phyloP scores from a whole-genome alignment of 257 asterid species.

The Plectranthus barbatus region DNA sequence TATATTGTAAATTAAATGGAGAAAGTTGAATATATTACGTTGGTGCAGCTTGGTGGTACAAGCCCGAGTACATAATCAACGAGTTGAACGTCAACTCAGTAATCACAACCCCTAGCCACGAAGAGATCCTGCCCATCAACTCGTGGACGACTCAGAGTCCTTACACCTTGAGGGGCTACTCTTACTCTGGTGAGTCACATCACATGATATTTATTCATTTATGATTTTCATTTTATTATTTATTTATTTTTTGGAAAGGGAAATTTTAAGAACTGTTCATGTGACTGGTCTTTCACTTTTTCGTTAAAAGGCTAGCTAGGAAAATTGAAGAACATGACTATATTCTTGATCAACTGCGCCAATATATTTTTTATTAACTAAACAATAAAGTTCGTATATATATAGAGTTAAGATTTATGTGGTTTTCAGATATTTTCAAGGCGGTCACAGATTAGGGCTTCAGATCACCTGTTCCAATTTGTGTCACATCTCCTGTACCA shows the following conservation, averaged over 20 bases:
- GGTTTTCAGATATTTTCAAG: neutral
- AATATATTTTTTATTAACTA: neutral
- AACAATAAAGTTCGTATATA: too few relatives aligned
- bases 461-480: too few relatives aligned
- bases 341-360: neutral
- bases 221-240: too few relatives aligned
- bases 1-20: too few relatives aligned
- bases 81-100: conserved; percentile 90
- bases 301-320: too few relatives aligned
- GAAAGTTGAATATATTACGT: too few relatives aligned
- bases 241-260: too few relatives aligned
- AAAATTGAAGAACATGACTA: too few relatives aligned
- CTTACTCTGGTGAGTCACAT: conserved; percentile 79
- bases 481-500: too few relatives aligned
- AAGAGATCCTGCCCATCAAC: conserved; percentile 76
- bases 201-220: too few relatives aligned
- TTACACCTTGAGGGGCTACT: conserved; percentile 75
- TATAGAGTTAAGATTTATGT: neutral
- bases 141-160: conserved; percentile 85
- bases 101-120: conserved; percentile 91
- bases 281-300: too few relatives aligned
- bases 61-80: conserved; percentile 74
- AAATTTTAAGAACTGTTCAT: too few relatives aligned
- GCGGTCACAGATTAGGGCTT: conserved; percentile 18
- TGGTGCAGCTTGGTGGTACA: conserved; percentile 93